Conservation (phyloP, 805 yeast genomes). For the Hanseniaspora vineae region DNA sequence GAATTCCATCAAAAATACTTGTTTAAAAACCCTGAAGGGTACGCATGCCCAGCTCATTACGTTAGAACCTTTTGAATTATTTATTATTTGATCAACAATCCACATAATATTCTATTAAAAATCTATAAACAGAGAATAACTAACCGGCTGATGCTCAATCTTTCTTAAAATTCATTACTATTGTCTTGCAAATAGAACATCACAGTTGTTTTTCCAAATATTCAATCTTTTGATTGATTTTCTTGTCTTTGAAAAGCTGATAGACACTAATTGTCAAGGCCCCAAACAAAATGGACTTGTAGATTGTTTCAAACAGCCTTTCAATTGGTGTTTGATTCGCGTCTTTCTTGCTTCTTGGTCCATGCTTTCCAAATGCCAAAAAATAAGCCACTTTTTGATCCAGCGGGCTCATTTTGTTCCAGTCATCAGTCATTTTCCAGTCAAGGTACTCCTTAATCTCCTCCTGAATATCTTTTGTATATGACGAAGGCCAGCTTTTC, state of each 20-base stretch:
- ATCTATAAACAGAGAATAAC: neutral
- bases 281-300: slow-evolving; percentile 11
- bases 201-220: neutral
- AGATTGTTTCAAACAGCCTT: slow-evolving; percentile 13
- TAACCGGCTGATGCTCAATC: no score
- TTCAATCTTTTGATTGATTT: slow-evolving; percentile 5
- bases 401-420: slow-evolving; percentile 18
- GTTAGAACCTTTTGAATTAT: slow-evolving; percentile 42
- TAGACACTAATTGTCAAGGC: slow-evolving; percentile 11
- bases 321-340: slow-evolving; percentile 6
- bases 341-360: slow-evolving; percentile 19
- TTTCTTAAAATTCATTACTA: no score
- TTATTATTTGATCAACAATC: no score
- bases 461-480: slow-evolving; percentile 21
- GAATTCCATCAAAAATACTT: slow-evolving; percentile 83
- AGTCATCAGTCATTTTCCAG: slow-evolving; percentile 17
- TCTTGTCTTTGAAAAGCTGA: slow-evolving; percentile 13
- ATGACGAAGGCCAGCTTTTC: slow-evolving; percentile 19
- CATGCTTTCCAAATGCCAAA: slow-evolving; percentile 28
- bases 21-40: slow-evolving; percentile 69
- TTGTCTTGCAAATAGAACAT: neutral
- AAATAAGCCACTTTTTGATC: slow-evolving; percentile 24
- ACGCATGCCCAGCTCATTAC: slow-evolving; percentile 83
- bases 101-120: neutral
- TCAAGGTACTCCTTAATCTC: slow-evolving; percentile 26